Conservation (phyloP, 495 filamentous ascomycete genomes). For the Penicillium goetzii region DNA sequence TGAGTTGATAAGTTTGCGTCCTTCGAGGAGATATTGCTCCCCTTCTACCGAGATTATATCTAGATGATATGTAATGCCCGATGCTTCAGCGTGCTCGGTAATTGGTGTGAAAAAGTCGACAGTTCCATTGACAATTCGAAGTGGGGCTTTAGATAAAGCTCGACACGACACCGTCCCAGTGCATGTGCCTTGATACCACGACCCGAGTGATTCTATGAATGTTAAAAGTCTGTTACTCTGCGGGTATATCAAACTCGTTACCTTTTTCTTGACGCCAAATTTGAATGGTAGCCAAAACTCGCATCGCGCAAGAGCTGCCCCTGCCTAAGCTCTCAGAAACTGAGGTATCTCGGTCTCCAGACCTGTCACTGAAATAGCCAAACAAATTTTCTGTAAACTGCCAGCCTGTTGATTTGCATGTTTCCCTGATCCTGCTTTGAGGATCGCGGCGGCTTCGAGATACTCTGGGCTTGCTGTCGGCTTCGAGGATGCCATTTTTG, state of each 20-base stretch:
- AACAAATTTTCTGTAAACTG: neutral
- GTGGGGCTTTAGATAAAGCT: neutral
- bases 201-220: neutral
- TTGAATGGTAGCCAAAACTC: neutral
- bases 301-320: neutral
- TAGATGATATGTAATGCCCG: conserved; percentile 54
- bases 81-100: neutral
- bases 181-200: neutral
- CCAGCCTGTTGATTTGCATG: neutral
- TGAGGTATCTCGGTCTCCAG: neutral
- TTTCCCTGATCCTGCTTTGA: neutral
- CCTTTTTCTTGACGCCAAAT: neutral
- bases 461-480: neutral
- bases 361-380: neutral
- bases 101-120: neutral
- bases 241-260: neutral
- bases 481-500: conserved; percentile 44
- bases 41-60: conserved; percentile 59
- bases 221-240: neutral
- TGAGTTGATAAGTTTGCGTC: conserved; percentile 65
- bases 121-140: neutral
- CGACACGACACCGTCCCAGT: neutral
- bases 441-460: neutral
- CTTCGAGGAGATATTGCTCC: conserved; percentile 57
- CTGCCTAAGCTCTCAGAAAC: neutral